These are phyloP conservation scores for Pichia membranifaciens DNA, from an alignment of 805 yeast species.

Conservation along the genomic window DNA sequence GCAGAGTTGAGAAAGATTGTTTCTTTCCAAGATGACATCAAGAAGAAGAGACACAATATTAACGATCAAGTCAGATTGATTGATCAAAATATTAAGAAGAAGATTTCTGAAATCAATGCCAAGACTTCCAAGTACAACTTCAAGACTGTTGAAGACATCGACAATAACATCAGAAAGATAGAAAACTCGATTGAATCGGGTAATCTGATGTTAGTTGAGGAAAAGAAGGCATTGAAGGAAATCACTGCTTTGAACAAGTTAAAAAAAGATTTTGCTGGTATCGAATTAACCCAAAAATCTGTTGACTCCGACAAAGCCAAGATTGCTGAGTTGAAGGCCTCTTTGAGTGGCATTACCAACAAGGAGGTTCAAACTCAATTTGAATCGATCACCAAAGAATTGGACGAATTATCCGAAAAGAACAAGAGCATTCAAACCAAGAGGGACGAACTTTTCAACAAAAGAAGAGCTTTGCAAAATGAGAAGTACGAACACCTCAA, in stretches of 20 bases:
- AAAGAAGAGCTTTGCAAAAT: conserved; percentile 61
- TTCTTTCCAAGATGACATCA: conserved; percentile 33
- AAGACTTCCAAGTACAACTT: conserved; percentile 65
- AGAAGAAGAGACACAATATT: conserved; percentile 29
- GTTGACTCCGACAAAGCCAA: conserved; percentile 75
- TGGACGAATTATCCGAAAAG: conserved; percentile 57
- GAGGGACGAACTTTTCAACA: conserved; percentile 56
- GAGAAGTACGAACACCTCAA: conserved; percentile 64
- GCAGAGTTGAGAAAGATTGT: conserved; percentile 40
- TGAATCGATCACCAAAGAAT: conserved; percentile 60
- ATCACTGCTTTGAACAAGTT: conserved; percentile 76
- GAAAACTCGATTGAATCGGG: conserved; percentile 78
- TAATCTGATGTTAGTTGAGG: conserved; percentile 79
- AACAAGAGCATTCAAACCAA: conserved; percentile 60
- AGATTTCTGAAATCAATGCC: conserved; percentile 66
- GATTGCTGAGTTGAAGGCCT: conserved; percentile 67
- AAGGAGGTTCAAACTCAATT: conserved; percentile 63
- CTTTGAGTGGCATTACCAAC: conserved; percentile 50
- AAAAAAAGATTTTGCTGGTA: conserved; percentile 65
- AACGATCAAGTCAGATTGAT: conserved; percentile 64
- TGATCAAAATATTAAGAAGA: conserved; percentile 69
- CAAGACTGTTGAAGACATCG: conserved; percentile 64
- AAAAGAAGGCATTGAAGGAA: conserved; percentile 79
- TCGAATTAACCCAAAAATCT: conserved; percentile 70
- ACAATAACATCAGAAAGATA: conserved; percentile 54